phyloP scores from a whole-genome alignment of 2,329 filamentous ascomycete genomes.

The Claviceps maximensis region DNA sequence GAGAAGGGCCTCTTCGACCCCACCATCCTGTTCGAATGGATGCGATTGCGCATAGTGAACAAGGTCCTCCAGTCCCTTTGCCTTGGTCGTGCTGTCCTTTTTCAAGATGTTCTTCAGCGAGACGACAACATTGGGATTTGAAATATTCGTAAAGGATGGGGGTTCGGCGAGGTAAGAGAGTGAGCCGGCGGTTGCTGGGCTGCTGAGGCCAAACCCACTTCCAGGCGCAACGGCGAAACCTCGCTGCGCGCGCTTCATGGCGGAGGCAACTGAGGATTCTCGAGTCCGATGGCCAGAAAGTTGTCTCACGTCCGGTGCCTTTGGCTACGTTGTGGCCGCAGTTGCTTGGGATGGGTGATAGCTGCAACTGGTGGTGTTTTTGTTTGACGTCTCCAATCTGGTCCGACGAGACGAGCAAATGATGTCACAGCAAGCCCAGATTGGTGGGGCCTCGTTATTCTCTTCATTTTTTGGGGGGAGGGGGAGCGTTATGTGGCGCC shows the following conservation, averaged over 20 bases:
- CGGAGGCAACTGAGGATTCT: neutral
- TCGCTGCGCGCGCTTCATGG: constrained; percentile 7
- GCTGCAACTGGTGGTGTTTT: neutral
- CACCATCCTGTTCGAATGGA: constrained; percentile 40
- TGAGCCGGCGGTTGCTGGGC: constrained; percentile 28
- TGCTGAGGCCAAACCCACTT: constrained; percentile 19
- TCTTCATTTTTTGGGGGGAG: too few relatives aligned
- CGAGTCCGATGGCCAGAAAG: neutral
- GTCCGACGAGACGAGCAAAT: neutral
- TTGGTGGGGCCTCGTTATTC: neutral
- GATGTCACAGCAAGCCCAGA: neutral
- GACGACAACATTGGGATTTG: constrained; percentile 70
- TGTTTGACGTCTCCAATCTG: too few relatives aligned
- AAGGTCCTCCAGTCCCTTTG: constrained; percentile 80
- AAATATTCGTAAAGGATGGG: constrained; percentile 64
- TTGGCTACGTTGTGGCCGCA: neutral
- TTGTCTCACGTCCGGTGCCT: neutral
- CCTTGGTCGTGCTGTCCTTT: constrained; percentile 84
- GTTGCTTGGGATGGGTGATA: neutral
- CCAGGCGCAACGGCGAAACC: constrained; percentile 7
- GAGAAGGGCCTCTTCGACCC: constrained; percentile 67
- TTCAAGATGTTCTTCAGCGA: constrained; percentile 88
- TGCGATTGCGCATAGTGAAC: constrained; percentile 46
- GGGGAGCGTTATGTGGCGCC: too few relatives aligned
- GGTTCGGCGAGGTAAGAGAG: constrained; percentile 83